Evolutionary conservation across 2,329 filamentous ascomycete genomes (phyloP).

Genomic region (Sporothrix mexicana): DNA sequence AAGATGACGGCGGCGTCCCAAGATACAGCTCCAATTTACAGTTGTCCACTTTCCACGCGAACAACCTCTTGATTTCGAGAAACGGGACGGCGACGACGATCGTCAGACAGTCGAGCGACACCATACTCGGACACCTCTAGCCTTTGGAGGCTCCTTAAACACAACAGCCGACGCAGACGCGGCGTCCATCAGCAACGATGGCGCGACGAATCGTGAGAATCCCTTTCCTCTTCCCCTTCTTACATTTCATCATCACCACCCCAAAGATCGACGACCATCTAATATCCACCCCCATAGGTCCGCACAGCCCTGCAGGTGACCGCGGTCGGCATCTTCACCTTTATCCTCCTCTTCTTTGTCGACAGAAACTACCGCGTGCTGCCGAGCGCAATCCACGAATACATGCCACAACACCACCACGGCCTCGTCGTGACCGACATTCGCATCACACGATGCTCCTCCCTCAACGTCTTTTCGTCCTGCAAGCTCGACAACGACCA

Average conservation of each 20-base stretch:
- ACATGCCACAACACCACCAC: conserved; percentile 83
- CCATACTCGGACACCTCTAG: not conserved
- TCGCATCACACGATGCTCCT: conserved; percentile 76
- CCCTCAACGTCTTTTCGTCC: conserved; percentile 73
- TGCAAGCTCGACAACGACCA: conserved; percentile 73
- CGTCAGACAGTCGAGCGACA: not conserved
- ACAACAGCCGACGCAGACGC: not conserved
- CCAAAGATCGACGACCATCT: not conserved
- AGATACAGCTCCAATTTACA: not conserved
- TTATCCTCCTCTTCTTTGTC: conserved; percentile 78
- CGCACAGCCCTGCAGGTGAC: conserved; percentile 77
- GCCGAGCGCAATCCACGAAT: conserved; percentile 82
- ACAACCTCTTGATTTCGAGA: not conserved
- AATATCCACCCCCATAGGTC: conserved; percentile 49
- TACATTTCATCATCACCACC: not conserved
- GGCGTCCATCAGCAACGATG: conserved; percentile 36
- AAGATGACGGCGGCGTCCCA: conserved; percentile 33
- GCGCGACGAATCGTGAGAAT: conserved; percentile 44
- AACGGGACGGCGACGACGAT: not conserved
- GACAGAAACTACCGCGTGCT: conserved; percentile 89
- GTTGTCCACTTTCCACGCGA: not conserved
- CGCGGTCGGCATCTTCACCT: conserved; percentile 67
- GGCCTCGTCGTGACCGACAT: conserved; percentile 87
- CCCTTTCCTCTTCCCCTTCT: not conserved
- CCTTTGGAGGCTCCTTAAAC: not conserved